Evolutionary conservation across 495 filamentous ascomycete genomes (phyloP).

Genomic region (Aspergillus conjunctus): DNA sequence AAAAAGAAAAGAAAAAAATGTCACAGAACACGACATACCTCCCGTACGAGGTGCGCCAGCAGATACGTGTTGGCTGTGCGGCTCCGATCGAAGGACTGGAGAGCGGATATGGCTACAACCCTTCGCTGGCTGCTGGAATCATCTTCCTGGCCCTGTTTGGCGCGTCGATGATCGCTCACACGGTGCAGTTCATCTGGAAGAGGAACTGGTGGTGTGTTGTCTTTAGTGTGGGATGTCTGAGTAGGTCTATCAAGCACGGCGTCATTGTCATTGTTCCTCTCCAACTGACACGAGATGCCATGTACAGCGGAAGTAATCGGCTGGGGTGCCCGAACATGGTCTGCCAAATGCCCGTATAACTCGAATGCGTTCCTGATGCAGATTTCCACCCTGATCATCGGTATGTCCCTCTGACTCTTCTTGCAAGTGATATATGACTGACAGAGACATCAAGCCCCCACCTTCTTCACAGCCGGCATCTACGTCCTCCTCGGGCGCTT

Average conservation of each 20-base stretch:
- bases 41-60: slow-evolving; percentile 14
- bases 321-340: slow-evolving; percentile 61
- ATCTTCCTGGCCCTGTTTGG: slow-evolving; percentile 57
- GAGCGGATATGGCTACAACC: slow-evolving; percentile 57
- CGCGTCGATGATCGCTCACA: slow-evolving; percentile 52
- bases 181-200: slow-evolving; percentile 49
- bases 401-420: slow-evolving; percentile 29
- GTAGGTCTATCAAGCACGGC: too few species aligned
- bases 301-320: slow-evolving; percentile 56
- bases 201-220: slow-evolving; percentile 56
- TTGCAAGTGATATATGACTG: slow-evolving; percentile 7
- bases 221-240: slow-evolving; percentile 51
- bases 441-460: slow-evolving; percentile 44
- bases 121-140: slow-evolving; percentile 56
- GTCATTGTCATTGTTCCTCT: not conserved
- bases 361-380: slow-evolving; percentile 59
- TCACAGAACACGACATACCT: not conserved
- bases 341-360: slow-evolving; percentile 58
- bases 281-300: not conserved
- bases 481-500: slow-evolving; percentile 63
- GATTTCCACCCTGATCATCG: slow-evolving; percentile 64
- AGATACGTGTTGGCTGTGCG: slow-evolving; percentile 32
- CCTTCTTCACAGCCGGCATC: slow-evolving; percentile 63
- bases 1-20: too few species aligned
- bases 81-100: slow-evolving; percentile 31